A percentile compares a stretch with the other conserved stretches of the same genome.
Conservation (phyloP, 2,329 filamentous ascomycete genomes). For the Diplodia mutila region DNA sequence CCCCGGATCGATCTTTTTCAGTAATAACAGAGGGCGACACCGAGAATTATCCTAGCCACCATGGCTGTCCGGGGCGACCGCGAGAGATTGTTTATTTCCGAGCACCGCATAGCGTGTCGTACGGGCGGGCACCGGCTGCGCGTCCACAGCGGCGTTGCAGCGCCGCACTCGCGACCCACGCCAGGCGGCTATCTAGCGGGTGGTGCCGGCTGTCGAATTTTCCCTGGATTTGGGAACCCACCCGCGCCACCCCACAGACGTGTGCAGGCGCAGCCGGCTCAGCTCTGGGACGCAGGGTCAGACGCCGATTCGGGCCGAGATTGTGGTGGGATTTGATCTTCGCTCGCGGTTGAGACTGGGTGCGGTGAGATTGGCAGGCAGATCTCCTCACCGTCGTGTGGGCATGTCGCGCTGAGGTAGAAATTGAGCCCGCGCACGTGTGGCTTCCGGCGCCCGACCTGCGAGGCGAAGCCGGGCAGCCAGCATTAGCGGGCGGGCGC, state of each 20-base stretch:
- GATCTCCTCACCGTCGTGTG: slow-evolving; percentile 18
- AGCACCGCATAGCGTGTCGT: not conserved
- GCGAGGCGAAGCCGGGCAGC: slow-evolving; percentile 3
- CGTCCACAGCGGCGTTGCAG: slow-evolving; percentile 3
- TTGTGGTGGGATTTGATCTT: slow-evolving; percentile 25
- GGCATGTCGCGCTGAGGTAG: slow-evolving; percentile 7
- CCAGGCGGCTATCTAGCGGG: slow-evolving; percentile 16
- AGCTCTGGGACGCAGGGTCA: slow-evolving; percentile 9
- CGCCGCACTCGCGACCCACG: slow-evolving; percentile 9
- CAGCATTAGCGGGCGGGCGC: slow-evolving; percentile 12
- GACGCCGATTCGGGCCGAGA: slow-evolving; percentile 25
- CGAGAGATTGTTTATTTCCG: slow-evolving; percentile 7
- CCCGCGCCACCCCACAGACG: not conserved
- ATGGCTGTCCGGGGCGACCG: not conserved
- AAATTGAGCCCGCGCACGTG: slow-evolving; percentile 7
- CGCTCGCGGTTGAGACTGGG: slow-evolving; percentile 23
- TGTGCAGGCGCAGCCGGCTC: slow-evolving; percentile 18
- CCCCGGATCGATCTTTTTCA: slow-evolving; percentile 13
- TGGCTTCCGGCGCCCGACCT: slow-evolving; percentile 5
- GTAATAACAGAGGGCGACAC: slow-evolving; percentile 6
- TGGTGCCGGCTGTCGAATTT: slow-evolving; percentile 22
- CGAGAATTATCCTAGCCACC: slow-evolving; percentile 9
- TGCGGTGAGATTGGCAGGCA: slow-evolving; percentile 24
- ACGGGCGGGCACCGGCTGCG: not conserved
- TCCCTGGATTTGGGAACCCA: slow-evolving; percentile 11